Evolutionary conservation across 768 basidiomycete genomes (phyloP), one percentile per base, ranked within the genome.

Genomic region (Arthromyces matolae): DNA sequence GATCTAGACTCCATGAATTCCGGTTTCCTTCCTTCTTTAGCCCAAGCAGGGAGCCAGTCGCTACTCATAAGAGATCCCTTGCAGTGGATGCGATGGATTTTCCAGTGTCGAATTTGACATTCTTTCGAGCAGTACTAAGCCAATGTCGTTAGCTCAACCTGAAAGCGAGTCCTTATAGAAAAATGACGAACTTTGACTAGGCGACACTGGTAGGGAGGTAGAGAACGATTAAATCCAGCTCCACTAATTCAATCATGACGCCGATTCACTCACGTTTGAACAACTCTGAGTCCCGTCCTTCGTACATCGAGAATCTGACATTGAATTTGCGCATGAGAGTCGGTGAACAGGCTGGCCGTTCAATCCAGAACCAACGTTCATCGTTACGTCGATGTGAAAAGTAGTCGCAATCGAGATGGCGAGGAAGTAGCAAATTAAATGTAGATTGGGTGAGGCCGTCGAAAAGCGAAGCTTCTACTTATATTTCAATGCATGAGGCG

Each of bases 111-210:
- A 6, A 37, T 55, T 48, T 65, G 64, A 43, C 67, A 69, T 31
- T 60, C 54, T 32, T 62, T 60, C 6, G 65, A 67, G 51, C 66
- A 69, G 43, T 68, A 69, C 68, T 69, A 47, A 6, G 14, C 31
- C 16, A n/a, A 28, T 45, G 19, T 37, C 5, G 13, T 33, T 6
- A 8, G 8, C 1, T n/a, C 16, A n/a, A 18, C 19, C 5, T 20
- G 16, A 28, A 20, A 13, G 24, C 28, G 8, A 20, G 10, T 18
- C n/a, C n/a, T n/a, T n/a, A n/a, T n/a, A n/a, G n/a, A 18, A n/a
- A n/a, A 4, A 24, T 25, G 10, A 31, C 44, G 18, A 41, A 57
- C 56, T 32, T 42, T 43, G n/a, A 47, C 52, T 22, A 57, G 47
- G 20, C 45, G 49, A 3, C 56, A 57, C 52, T 57, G n/a, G 28